Percentiles rank a stretch among this genome's conserved stretches.
phyloP scores from a whole-genome alignment of 441 rosid species.

The Brassica balearica region DNA sequence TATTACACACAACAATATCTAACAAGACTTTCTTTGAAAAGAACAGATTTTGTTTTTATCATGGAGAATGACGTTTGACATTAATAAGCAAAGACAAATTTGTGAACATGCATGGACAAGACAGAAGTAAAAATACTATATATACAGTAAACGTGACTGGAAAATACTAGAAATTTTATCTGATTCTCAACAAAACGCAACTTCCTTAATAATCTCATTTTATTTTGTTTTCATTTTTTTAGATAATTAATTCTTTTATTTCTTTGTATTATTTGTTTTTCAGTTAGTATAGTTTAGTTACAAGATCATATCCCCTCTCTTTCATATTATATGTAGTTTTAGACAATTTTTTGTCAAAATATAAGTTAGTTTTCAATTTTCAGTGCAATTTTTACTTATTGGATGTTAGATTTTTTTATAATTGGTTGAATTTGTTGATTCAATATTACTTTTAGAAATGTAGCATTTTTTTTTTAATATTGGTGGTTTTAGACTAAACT shows the following conservation, averaged over 20 bases:
- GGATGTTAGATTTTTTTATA: too few species aligned
- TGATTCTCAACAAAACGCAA: neutral
- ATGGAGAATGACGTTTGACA: slow-evolving; percentile 37
- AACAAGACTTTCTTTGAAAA: slow-evolving; percentile 28
- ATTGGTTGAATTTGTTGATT: too few species aligned
- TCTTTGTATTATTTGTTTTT: neutral
- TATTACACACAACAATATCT: slow-evolving; percentile 26
- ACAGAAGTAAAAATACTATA: neutral
- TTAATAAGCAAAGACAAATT: slow-evolving; percentile 33
- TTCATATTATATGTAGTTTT: too few species aligned
- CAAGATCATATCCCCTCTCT: neutral
- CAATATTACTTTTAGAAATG: too few species aligned
- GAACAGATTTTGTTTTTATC: slow-evolving; percentile 10
- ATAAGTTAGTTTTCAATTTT: too few species aligned
- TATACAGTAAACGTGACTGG: slow-evolving; percentile 1
- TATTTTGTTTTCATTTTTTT: neutral
- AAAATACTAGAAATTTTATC: neutral
- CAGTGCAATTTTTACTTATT: too few species aligned
- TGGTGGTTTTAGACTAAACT: too few species aligned
- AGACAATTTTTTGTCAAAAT: too few species aligned
- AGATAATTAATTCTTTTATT: neutral
- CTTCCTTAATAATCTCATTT: neutral
- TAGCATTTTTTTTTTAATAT: too few species aligned
- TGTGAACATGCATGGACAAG: slow-evolving; percentile 23
- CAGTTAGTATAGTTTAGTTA: neutral